A percentile compares a stretch with the other conserved stretches of the same genome.
These are phyloP conservation scores for Trichoderma simmonsii DNA, from an alignment of 2,329 filamentous ascomycete genomes.

Conservation along the genomic window DNA sequence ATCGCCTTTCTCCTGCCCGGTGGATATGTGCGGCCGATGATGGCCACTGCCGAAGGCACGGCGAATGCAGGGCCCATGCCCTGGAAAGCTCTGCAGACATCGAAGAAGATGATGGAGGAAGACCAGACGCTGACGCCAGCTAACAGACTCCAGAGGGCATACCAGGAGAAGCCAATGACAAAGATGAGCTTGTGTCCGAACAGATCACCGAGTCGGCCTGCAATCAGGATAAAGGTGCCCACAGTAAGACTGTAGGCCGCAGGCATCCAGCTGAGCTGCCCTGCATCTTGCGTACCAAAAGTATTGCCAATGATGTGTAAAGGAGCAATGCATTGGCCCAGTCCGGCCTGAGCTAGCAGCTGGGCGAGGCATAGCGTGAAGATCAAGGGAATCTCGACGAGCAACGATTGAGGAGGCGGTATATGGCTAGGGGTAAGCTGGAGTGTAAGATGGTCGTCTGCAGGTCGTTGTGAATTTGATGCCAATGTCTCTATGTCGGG, in stretches of 20 bases:
- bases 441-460: neutral
- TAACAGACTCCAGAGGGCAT: slow-evolving; percentile 45
- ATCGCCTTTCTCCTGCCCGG: slow-evolving; percentile 35
- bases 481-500: neutral
- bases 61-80: slow-evolving; percentile 54
- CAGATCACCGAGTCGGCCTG: slow-evolving; percentile 50
- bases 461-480: neutral
- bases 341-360: slow-evolving; percentile 24
- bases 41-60: slow-evolving; percentile 55
- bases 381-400: slow-evolving; percentile 9
- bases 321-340: slow-evolving; percentile 23
- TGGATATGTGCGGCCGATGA: slow-evolving; percentile 52
- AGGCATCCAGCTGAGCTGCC: slow-evolving; percentile 48
- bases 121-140: slow-evolving; percentile 39
- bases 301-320: slow-evolving; percentile 43
- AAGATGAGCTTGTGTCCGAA: slow-evolving; percentile 52
- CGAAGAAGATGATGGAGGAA: slow-evolving; percentile 37
- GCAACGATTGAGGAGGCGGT: neutral
- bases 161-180: slow-evolving; percentile 49
- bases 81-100: slow-evolving; percentile 47
- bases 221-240: slow-evolving; percentile 53
- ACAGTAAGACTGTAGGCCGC: slow-evolving; percentile 51
- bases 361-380: slow-evolving; percentile 25
- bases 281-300: slow-evolving; percentile 39
- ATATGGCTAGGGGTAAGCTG: slow-evolving; percentile 8